These are phyloP conservation scores for Aspergillus pseudonomiae DNA, from an alignment of 2,329 filamentous ascomycete species.

Conservation along the genomic window DNA sequence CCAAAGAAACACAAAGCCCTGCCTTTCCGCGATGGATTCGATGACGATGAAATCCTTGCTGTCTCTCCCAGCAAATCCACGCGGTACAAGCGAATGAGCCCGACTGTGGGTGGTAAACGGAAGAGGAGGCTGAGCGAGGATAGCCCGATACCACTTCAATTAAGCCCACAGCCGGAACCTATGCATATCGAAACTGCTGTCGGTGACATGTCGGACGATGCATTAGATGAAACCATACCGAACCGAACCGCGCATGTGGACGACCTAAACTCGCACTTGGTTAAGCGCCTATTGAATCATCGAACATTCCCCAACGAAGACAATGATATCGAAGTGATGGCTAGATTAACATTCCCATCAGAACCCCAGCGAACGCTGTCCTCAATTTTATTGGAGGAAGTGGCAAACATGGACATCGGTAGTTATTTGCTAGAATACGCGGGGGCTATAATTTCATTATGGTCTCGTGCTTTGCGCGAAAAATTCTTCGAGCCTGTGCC, in stretches of 20 bases:
- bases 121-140: constrained; percentile 57
- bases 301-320: constrained; percentile 51
- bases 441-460: constrained; percentile 55
- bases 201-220: constrained; percentile 26
- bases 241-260: constrained; percentile 29
- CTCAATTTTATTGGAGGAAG: constrained; percentile 56
- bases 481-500: constrained; percentile 50
- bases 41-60: constrained; percentile 62
- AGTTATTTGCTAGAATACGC: constrained; percentile 54
- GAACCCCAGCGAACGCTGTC: constrained; percentile 53
- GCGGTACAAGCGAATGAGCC: constrained; percentile 56
- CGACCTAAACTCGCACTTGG: constrained; percentile 40
- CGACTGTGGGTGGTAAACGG: constrained; percentile 60
- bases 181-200: constrained; percentile 30
- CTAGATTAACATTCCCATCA: constrained; percentile 57
- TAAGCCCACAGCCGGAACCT: constrained; percentile 35
- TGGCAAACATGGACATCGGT: constrained; percentile 47
- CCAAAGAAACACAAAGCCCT: constrained; percentile 54
- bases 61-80: constrained; percentile 58
- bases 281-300: constrained; percentile 61
- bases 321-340: constrained; percentile 58
- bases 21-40: constrained; percentile 64
- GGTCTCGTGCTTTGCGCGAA: constrained; percentile 60
- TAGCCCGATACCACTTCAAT: constrained; percentile 54
- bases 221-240: constrained; percentile 21